These are phyloP conservation scores for Paratinospora sagittata DNA, from an alignment of 164 flowering plant species.

Conservation along the genomic window DNA sequence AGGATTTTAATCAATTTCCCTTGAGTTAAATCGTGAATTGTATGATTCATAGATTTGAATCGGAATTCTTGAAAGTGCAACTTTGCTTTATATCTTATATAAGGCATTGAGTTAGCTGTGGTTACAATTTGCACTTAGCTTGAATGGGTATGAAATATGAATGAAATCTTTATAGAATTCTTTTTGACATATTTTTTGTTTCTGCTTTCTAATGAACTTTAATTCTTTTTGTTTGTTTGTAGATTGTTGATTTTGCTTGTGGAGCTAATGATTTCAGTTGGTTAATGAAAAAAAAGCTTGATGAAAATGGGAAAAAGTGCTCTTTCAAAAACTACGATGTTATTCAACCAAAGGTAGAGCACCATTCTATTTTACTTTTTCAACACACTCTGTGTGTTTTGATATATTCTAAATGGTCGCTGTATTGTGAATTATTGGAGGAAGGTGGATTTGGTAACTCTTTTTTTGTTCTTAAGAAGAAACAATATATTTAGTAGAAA, in stretches of 20 bases:
- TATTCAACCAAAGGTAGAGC: slow-evolving; percentile 55
- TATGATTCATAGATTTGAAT: no score
- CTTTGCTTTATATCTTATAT: neutral
- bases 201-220: neutral
- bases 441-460: no score
- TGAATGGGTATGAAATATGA: neutral
- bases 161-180: neutral
- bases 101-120: neutral
- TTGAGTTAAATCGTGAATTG: no score
- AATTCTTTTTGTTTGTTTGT: slow-evolving; percentile 10
- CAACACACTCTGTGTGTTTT: no score
- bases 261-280: slow-evolving; percentile 80
- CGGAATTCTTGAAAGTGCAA: no score
- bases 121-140: neutral
- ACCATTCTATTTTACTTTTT: neutral
- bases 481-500: no score
- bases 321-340: slow-evolving; percentile 64
- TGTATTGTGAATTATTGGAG: no score
- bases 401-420: no score
- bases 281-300: slow-evolving; percentile 66
- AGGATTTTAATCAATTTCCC: no score
- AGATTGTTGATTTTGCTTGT: slow-evolving; percentile 88
- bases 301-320: slow-evolving; percentile 59
- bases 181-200: neutral
- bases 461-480: no score